A percentile compares a stretch with the other conserved stretches of the same genome.
These are phyloP conservation scores for Pseudogymnoascus sp. DNA, from an alignment of 2,329 filamentous ascomycete species.

Conservation along the genomic window DNA sequence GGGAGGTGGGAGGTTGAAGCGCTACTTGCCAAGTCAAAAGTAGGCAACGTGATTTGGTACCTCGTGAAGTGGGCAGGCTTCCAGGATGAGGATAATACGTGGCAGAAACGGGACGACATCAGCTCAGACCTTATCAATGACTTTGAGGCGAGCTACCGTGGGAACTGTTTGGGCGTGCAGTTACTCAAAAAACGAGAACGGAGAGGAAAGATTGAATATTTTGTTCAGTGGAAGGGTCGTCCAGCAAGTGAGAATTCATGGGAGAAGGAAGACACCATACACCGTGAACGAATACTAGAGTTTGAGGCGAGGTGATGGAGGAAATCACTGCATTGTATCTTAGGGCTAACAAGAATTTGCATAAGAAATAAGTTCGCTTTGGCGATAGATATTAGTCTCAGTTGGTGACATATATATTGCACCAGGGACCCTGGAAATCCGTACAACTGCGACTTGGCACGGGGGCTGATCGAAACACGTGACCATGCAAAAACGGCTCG, in stretches of 20 bases:
- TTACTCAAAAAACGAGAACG: slow-evolving; percentile 16
- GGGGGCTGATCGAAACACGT: no score
- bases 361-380: background rate
- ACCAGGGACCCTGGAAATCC: no score
- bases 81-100: slow-evolving; percentile 18
- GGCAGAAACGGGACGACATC: slow-evolving; percentile 16
- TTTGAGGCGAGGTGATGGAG: slow-evolving; percentile 10
- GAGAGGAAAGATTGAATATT: slow-evolving; percentile 12
- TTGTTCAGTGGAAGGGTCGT: slow-evolving; percentile 17
- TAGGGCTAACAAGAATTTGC: background rate
- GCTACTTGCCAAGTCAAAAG: slow-evolving; percentile 20
- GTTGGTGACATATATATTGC: background rate
- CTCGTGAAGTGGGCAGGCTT: slow-evolving; percentile 23
- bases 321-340: slow-evolving; percentile 6
- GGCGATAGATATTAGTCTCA: background rate
- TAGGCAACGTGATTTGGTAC: slow-evolving; percentile 17
- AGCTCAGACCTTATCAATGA: slow-evolving; percentile 13
- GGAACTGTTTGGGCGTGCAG: no score
- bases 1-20: slow-evolving; percentile 17
- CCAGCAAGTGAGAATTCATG: slow-evolving; percentile 15
- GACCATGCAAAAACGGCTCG: no score
- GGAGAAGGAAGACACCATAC: slow-evolving; percentile 17
- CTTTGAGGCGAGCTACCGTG: slow-evolving; percentile 17
- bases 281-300: slow-evolving; percentile 13
- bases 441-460: no score